Conservation (phyloP, 1,284 basidiomycete genomes). For the Pyrrhoderma noxium region DNA sequence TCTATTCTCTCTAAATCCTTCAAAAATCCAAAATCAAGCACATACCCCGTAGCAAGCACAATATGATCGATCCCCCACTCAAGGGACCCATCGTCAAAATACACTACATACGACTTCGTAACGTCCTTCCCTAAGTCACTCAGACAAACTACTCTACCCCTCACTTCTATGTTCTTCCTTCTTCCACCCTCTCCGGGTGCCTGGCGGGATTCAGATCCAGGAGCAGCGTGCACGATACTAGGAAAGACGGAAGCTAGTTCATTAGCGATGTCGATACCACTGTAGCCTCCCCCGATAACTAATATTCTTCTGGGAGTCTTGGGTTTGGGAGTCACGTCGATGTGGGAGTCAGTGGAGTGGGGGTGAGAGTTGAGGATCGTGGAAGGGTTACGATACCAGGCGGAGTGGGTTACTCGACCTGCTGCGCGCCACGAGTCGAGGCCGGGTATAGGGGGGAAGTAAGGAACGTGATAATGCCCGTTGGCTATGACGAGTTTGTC, state of each 20-base stretch:
- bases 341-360: too few species aligned
- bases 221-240: conserved; percentile 51
- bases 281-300: conserved; percentile 65
- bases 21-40: conserved; percentile 57
- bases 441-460: conserved; percentile 52
- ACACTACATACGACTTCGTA: conserved; percentile 30
- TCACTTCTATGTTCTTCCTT: conserved; percentile 33
- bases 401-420: conserved; percentile 51
- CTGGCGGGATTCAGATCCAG: conserved; percentile 25
- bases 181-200: too few species aligned
- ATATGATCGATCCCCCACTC: conserved; percentile 52
- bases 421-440: conserved; percentile 46
- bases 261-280: conserved; percentile 54
- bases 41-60: conserved; percentile 70
- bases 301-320: conserved; percentile 37
- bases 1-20: conserved; percentile 25
- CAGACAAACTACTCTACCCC: conserved; percentile 39
- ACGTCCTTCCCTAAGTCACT: conserved; percentile 26
- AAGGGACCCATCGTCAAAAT: conserved; percentile 51
- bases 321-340: too few species aligned
- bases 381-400: conserved; percentile 56
- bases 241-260: conserved; percentile 43
- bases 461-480: conserved; percentile 62
- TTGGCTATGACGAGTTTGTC: conserved; percentile 65
- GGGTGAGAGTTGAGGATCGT: conserved; percentile 27